Percentiles rank a stretch among this genome's conserved stretches.
These are phyloP conservation scores for Prunella vulgaris DNA, from an alignment of 257 asterid species.

Conservation along the genomic window DNA sequence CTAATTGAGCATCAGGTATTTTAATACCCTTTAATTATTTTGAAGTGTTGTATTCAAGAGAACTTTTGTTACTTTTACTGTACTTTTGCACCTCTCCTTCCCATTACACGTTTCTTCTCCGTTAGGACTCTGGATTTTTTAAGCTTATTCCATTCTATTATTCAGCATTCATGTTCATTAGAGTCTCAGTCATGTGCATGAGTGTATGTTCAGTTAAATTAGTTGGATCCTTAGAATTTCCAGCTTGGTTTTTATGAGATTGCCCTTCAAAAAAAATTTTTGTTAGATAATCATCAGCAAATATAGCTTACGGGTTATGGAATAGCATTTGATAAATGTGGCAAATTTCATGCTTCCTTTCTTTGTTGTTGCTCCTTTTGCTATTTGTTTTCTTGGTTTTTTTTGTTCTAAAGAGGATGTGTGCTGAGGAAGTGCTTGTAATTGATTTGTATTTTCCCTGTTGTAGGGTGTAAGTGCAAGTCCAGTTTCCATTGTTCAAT, in stretches of 20 bases:
- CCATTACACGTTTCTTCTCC: conserved; percentile 16
- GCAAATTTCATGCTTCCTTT: background rate
- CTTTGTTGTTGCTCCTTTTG: background rate
- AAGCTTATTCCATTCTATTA: background rate
- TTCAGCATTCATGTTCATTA: background rate
- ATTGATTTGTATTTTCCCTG: conserved; percentile 25
- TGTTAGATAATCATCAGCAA: background rate
- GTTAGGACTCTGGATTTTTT: background rate
- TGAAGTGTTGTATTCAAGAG: conserved; percentile 5
- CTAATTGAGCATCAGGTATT: conserved; percentile 74
- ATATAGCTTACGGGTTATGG: background rate
- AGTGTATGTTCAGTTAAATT: conserved; percentile 6
- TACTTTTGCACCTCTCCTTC: background rate
- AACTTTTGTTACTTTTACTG: conserved; percentile 7
- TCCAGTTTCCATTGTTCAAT: conserved; percentile 61
- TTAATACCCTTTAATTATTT: conserved; percentile 14
- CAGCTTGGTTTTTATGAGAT: conserved; percentile 7
- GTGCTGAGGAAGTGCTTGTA: conserved; percentile 15
- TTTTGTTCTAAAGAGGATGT: conserved; percentile 18
- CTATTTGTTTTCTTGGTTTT: background rate
- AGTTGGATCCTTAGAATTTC: background rate
- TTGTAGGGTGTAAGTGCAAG: conserved; percentile 61
- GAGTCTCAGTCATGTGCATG: conserved; percentile 5
- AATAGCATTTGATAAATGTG: background rate
- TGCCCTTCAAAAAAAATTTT: background rate